phyloP scores from a whole-genome alignment of 805 yeast species.

The Candida succiphila region DNA sequence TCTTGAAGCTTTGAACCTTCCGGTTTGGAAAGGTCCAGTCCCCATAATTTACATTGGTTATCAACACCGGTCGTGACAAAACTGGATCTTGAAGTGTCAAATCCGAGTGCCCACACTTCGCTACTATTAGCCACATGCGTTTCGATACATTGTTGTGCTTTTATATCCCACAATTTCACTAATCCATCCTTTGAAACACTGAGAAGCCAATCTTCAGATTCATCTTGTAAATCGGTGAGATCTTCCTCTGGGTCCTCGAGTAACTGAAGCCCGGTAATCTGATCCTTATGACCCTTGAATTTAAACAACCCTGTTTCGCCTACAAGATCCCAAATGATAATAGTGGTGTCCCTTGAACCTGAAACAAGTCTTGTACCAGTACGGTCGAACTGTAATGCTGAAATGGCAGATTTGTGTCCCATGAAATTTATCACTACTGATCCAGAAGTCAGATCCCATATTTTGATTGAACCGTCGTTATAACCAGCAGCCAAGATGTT shows the following conservation, averaged over 20 bases:
- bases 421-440: slow-evolving; percentile 71
- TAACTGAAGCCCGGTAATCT: slow-evolving; percentile 67
- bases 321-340: slow-evolving; percentile 91
- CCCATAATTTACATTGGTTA: slow-evolving; percentile 80
- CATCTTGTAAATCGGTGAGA: slow-evolving; percentile 29
- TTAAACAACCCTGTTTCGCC: slow-evolving; percentile 85
- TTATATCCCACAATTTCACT: slow-evolving; percentile 88
- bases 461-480: slow-evolving; percentile 76
- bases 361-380: slow-evolving; percentile 81
- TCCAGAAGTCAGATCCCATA: slow-evolving; percentile 84
- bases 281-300: slow-evolving; percentile 81
- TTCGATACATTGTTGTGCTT: slow-evolving; percentile 82
- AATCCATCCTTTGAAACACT: slow-evolving; percentile 85
- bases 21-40: slow-evolving; percentile 41
- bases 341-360: slow-evolving; percentile 77
- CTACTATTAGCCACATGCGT: slow-evolving; percentile 90
- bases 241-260: slow-evolving; percentile 22
- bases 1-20: slow-evolving; percentile 42
- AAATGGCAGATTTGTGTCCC: slow-evolving; percentile 86
- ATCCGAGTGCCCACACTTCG: slow-evolving; percentile 83
- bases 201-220: slow-evolving; percentile 61
- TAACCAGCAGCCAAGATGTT: slow-evolving; percentile 83
- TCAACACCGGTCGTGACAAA: slow-evolving; percentile 71
- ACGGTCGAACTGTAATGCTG: slow-evolving; percentile 57
- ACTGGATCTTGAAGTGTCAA: slow-evolving; percentile 25